Evolutionary conservation across 2,329 filamentous ascomycete species (phyloP).

Genomic region (Lanzia echinophila): DNA sequence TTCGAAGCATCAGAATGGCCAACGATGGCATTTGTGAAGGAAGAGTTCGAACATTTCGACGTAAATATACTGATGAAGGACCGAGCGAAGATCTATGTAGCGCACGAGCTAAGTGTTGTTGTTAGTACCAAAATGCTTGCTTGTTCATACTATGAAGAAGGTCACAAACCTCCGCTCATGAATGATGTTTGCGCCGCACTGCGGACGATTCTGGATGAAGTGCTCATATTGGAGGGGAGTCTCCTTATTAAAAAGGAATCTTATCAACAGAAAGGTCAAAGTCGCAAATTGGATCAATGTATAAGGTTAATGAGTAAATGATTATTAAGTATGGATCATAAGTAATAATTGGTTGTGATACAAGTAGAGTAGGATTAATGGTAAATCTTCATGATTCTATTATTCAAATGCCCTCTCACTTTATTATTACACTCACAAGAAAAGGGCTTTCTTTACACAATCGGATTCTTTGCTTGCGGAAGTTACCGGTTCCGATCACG

Average conservation of each 20-base stretch:
- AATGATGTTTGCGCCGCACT: conserved; percentile 30
- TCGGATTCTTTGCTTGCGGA: too few species aligned
- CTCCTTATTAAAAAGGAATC: neutral
- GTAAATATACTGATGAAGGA: conserved; percentile 27
- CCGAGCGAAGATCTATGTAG: conserved; percentile 23
- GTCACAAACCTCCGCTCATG: conserved; percentile 24
- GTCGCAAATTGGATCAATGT: neutral
- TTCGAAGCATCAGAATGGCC: conserved; percentile 50
- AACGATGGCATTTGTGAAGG: conserved; percentile 39
- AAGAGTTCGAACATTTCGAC: conserved; percentile 29
- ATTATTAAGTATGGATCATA: neutral
- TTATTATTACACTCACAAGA: too few species aligned
- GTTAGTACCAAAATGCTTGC: neutral
- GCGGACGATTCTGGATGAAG: conserved; percentile 32
- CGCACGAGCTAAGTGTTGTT: conserved; percentile 22
- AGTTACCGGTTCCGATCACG: too few species aligned
- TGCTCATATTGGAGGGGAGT: conserved; percentile 25
- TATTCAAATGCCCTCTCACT: neutral
- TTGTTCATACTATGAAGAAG: conserved; percentile 12
- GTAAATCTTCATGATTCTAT: conserved; percentile 3
- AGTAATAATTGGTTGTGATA: neutral
- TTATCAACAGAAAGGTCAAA: neutral
- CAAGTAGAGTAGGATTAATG: neutral
- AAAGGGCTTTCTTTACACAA: too few species aligned
- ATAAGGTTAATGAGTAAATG: neutral